Conservation (phyloP, 2,329 filamentous ascomycete species). For the Ceratocystis lukuohia region DNA sequence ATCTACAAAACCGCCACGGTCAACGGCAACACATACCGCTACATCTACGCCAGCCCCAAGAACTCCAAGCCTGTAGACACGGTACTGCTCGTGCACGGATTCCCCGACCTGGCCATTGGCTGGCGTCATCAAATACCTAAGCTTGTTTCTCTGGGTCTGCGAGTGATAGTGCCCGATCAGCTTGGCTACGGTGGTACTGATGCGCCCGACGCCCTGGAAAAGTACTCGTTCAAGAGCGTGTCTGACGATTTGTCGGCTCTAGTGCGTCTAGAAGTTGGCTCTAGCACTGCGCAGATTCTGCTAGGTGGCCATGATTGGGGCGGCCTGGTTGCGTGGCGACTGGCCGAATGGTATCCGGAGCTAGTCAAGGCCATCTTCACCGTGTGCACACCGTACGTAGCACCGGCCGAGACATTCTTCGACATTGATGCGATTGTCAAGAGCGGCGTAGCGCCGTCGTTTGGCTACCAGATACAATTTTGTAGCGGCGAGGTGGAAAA, state of each 20-base stretch:
- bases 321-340: conserved; percentile 60
- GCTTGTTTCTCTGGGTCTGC: conserved; percentile 56
- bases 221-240: conserved; percentile 60
- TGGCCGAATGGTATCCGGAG: conserved; percentile 58
- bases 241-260: conserved; percentile 64
- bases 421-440: conserved; percentile 48
- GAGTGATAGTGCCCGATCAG: conserved; percentile 74
- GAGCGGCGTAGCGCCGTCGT: conserved; percentile 46
- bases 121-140: conserved; percentile 84
- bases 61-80: conserved; percentile 33
- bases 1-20: conserved; percentile 31
- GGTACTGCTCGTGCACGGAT: conserved; percentile 55
- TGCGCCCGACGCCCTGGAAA: conserved; percentile 45
- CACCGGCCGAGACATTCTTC: conserved; percentile 40
- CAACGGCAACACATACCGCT: conserved; percentile 49
- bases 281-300: conserved; percentile 45
- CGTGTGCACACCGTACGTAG: conserved; percentile 62
- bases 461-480: conserved; percentile 76
- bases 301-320: conserved; percentile 93
- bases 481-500: conserved; percentile 52
- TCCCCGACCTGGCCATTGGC: conserved; percentile 67
- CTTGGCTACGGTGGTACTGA: conserved; percentile 73
- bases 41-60: conserved; percentile 42
- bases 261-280: conserved; percentile 39
- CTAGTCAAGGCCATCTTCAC: conserved; percentile 63